Conservation (phyloP, 2,329 filamentous ascomycete species). For the Seiridium cupressi region DNA sequence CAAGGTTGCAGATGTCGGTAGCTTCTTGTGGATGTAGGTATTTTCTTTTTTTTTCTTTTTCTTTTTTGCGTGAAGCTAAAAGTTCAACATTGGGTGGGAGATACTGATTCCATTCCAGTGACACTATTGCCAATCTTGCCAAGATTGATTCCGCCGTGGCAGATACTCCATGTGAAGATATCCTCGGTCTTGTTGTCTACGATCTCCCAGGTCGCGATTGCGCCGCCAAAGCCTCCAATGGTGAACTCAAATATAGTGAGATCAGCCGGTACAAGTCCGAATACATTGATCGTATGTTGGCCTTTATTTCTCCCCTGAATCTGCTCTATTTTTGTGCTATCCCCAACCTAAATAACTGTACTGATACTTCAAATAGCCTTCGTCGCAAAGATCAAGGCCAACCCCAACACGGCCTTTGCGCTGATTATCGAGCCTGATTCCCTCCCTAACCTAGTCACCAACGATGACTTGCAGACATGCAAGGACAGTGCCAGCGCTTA, state of each 20-base stretch:
- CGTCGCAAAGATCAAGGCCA: conserved; percentile 40
- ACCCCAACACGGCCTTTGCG: conserved; percentile 43
- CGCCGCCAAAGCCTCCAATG: conserved; percentile 58
- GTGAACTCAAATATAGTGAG: conserved; percentile 52
- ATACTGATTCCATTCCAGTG: conserved; percentile 17
- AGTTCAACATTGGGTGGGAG: conserved; percentile 21
- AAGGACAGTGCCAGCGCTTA: conserved; percentile 46
- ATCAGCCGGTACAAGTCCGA: conserved; percentile 49
- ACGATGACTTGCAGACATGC: conserved; percentile 50
- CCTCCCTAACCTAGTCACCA: conserved; percentile 59
- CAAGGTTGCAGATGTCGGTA: conserved; percentile 52
- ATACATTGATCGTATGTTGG: conserved; percentile 46
- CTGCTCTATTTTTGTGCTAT: neutral
- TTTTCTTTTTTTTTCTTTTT: neutral
- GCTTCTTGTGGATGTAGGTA: conserved; percentile 53
- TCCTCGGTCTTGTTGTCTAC: conserved; percentile 52
- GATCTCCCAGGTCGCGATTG: conserved; percentile 60
- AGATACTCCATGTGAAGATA: conserved; percentile 40
- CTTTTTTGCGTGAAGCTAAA: neutral
- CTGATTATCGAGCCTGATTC: conserved; percentile 57
- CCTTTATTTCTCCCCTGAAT: neutral
- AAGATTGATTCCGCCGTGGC: conserved; percentile 46
- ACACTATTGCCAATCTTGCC: conserved; percentile 50
- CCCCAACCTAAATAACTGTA: neutral
- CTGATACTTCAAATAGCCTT: conserved; percentile 25